phyloP scores from a whole-genome alignment of 2,329 filamentous ascomycete species.

The Nemania sp. region DNA sequence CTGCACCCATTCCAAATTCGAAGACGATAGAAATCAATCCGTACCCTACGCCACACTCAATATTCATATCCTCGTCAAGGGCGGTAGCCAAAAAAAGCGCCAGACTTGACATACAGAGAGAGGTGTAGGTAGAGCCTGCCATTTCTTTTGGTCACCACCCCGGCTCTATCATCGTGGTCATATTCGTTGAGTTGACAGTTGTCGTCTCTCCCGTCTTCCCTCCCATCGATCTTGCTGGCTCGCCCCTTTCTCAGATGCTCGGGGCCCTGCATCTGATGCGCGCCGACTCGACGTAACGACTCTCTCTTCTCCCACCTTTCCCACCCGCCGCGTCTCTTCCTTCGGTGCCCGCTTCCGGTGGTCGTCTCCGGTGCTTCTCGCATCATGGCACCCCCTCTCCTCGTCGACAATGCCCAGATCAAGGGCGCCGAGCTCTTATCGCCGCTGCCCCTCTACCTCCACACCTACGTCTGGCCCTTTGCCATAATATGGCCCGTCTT shows the following conservation, averaged over 20 bases:
- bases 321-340: background rate
- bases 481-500: constrained; percentile 90
- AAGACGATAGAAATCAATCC: background rate
- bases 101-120: too few relatives aligned
- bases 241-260: background rate
- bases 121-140: too few relatives aligned
- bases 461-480: constrained; percentile 94
- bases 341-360: too few relatives aligned
- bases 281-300: constrained; percentile 19
- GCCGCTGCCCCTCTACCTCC: constrained; percentile 78
- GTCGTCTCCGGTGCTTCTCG: background rate
- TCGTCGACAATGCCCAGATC: constrained; percentile 93
- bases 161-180: too few relatives aligned
- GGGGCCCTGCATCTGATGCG: constrained; percentile 13
- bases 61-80: too few relatives aligned
- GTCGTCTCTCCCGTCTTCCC: too few relatives aligned
- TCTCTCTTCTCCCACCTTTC: background rate
- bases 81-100: too few relatives aligned
- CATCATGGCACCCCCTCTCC: constrained; percentile 49
- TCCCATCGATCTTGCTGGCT: background rate
- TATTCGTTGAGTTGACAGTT: too few relatives aligned
- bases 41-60: background rate
- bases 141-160: too few relatives aligned
- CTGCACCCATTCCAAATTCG: background rate
- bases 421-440: constrained; percentile 85